These are phyloP conservation scores for Saccharomycopsis vini DNA, from an alignment of 805 yeast species.

Conservation along the genomic window DNA sequence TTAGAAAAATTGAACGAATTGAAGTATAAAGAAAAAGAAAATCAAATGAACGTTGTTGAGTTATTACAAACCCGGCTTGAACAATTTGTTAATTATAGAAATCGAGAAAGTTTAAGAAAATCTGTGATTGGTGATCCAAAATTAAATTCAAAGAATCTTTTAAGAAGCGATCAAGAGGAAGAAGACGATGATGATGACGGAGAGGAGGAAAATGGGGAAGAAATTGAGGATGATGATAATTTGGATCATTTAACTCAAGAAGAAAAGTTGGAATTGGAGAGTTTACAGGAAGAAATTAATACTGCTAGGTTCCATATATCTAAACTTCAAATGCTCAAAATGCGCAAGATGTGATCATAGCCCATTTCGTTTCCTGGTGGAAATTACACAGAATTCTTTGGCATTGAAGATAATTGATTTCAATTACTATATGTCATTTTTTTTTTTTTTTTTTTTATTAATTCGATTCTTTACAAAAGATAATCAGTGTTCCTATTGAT, in stretches of 20 bases:
- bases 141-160: background rate
- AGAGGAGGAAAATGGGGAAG: too few relatives aligned
- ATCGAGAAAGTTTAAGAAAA: background rate
- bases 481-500: too few relatives aligned
- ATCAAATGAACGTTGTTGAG: conserved; percentile 11
- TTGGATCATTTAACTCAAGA: conserved; percentile 3
- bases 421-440: too few relatives aligned
- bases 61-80: conserved; percentile 15
- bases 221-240: background rate
- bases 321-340: conserved; percentile 13
- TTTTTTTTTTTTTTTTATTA: too few relatives aligned
- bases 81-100: conserved; percentile 13
- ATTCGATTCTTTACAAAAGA: too few relatives aligned
- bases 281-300: conserved; percentile 12
- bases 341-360: too few relatives aligned
- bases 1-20: conserved; percentile 15
- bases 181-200: background rate
- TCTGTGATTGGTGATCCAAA: background rate
- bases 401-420: too few relatives aligned
- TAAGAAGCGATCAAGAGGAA: background rate
- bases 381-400: too few relatives aligned
- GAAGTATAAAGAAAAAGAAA: conserved; percentile 18
- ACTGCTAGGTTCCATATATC: conserved; percentile 14
- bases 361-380: too few relatives aligned
- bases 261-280: conserved; percentile 9